phyloP scores from a whole-genome alignment of 2,329 filamentous ascomycete genomes.

The Thyridium curvatum region DNA sequence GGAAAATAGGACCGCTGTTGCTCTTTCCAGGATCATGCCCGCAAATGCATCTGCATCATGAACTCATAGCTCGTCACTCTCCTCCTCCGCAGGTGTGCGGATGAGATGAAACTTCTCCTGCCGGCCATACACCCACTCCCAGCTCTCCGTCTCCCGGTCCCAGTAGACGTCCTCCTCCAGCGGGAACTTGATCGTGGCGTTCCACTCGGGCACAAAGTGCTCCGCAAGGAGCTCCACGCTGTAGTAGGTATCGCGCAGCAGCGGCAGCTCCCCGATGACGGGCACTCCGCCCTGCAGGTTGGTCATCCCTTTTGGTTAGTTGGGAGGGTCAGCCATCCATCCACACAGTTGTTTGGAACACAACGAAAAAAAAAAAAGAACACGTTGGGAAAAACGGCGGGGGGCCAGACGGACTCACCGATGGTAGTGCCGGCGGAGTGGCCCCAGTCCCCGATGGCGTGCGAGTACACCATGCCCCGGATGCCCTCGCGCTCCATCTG shows the following conservation, averaged over 20 bases:
- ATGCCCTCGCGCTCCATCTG: slow-evolving; percentile 37
- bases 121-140: slow-evolving; percentile 42
- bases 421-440: slow-evolving; percentile 41
- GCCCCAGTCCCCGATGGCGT: slow-evolving; percentile 45
- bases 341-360: no score
- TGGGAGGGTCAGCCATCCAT: no score
- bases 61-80: no score
- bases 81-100: background rate
- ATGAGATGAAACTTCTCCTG: slow-evolving; percentile 35
- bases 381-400: no score
- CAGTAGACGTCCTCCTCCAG: slow-evolving; percentile 45
- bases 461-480: slow-evolving; percentile 40
- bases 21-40: no score
- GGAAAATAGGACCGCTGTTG: no score
- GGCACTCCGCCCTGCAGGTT: slow-evolving; percentile 42
- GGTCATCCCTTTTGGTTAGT: slow-evolving; percentile 47
- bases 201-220: slow-evolving; percentile 37
- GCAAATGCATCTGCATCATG: no score
- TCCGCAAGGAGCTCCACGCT: slow-evolving; percentile 43
- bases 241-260: slow-evolving; percentile 39
- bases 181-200: slow-evolving; percentile 36
- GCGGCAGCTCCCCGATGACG: slow-evolving; percentile 36
- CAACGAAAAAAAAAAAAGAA: no score
- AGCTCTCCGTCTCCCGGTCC: slow-evolving; percentile 27
- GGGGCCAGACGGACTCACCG: slow-evolving; percentile 20